phyloP scores from a whole-genome alignment of 495 filamentous ascomycete genomes.

The Echria macrotheca region DNA sequence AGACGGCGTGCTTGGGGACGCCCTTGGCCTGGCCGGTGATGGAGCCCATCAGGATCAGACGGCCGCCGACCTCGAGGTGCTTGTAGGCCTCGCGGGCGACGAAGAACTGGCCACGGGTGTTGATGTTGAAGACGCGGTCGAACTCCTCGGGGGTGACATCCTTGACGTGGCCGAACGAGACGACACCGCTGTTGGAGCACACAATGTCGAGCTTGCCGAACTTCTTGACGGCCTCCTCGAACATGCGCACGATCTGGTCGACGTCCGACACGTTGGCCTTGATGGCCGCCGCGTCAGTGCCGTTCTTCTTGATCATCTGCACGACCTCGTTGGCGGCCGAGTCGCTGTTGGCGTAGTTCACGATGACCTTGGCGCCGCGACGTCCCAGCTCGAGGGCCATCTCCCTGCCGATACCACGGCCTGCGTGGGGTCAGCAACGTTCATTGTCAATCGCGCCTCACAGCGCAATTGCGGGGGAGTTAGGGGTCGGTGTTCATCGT shows the following conservation, averaged over 20 bases:
- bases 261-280: constrained; percentile 74
- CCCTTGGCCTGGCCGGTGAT: constrained; percentile 60
- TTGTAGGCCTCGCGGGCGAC: constrained; percentile 64
- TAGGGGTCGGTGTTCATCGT: no score
- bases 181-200: constrained; percentile 62
- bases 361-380: constrained; percentile 66
- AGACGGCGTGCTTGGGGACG: constrained; percentile 59
- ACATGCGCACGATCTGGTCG: constrained; percentile 47
- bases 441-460: no score
- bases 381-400: constrained; percentile 73
- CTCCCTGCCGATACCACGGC: constrained; percentile 69
- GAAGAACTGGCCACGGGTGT: constrained; percentile 78
- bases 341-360: constrained; percentile 70
- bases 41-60: constrained; percentile 59
- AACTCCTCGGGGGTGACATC: constrained; percentile 72
- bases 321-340: constrained; percentile 58
- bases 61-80: constrained; percentile 54
- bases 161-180: constrained; percentile 56
- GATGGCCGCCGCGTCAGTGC: constrained; percentile 58
- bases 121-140: constrained; percentile 73
- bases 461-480: neutral
- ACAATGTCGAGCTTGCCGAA: constrained; percentile 69
- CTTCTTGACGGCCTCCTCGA: constrained; percentile 52
- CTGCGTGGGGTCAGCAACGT: constrained; percentile 22
- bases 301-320: constrained; percentile 50